Percentiles rank a stretch among this genome's conserved stretches.
These are phyloP conservation scores for Chiua virens DNA, from an alignment of 768 basidiomycete genomes.

Conservation along the genomic window DNA sequence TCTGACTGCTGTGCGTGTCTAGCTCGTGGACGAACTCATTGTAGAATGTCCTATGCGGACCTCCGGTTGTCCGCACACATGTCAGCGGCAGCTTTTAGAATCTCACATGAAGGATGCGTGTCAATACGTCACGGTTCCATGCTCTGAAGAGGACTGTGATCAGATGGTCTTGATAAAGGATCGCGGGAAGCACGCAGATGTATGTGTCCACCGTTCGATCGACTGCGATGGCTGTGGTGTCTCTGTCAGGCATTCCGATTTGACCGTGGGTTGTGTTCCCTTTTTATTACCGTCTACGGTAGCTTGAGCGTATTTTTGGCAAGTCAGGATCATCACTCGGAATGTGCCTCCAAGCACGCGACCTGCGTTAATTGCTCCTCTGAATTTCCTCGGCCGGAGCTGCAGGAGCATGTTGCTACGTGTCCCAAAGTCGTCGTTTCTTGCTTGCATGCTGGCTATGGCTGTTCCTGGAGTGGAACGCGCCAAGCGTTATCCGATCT, in stretches of 20 bases:
- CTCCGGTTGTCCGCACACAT: constrained; percentile 61
- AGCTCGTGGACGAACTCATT: constrained; percentile 82
- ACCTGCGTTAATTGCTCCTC: constrained; percentile 43
- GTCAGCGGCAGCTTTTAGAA: constrained; percentile 66
- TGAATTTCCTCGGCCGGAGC: constrained; percentile 35
- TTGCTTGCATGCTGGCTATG: constrained; percentile 49
- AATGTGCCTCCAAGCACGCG: constrained; percentile 38
- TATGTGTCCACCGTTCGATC: constrained; percentile 37
- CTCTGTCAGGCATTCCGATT: constrained; percentile 33
- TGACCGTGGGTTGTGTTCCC: constrained; percentile 35
- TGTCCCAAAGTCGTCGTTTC: constrained; percentile 41
- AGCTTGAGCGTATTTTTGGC: constrained; percentile 4
- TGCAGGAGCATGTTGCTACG: constrained; percentile 33
- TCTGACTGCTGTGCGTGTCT: constrained; percentile 8
- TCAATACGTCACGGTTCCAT: constrained; percentile 52
- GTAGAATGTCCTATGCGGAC: constrained; percentile 67
- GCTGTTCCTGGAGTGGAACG: constrained; percentile 56
- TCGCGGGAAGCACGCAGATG: constrained; percentile 40
- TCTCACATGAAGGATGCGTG: constrained; percentile 65
- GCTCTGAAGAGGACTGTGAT: constrained; percentile 48
- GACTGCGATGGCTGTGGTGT: constrained; percentile 41
- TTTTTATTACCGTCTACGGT: not conserved
- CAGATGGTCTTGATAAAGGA: constrained; percentile 47
- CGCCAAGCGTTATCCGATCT: constrained; percentile 33
- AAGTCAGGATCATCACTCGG: constrained; percentile 38